Base-by-base conservation (phyloP, 1,284 basidiomycete species). In the Cutaneotrichosporon cutaneum region DNA sequence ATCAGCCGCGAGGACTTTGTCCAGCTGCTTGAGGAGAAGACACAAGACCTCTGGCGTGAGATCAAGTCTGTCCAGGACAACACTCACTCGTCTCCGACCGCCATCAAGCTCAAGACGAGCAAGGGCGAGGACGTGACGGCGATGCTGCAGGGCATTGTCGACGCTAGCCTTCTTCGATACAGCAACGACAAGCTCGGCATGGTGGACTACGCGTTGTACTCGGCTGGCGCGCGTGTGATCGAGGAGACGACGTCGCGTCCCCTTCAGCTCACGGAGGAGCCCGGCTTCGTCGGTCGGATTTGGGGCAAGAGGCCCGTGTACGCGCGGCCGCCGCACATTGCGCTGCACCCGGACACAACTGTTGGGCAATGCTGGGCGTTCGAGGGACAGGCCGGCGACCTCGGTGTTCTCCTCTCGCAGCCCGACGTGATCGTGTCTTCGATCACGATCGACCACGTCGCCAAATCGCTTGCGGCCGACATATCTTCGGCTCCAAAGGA, bases 291-390 rank as follows among this genome's bases (percentile, higher is more conserved):
- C 36, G 65, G 68, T 16, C 61, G 67, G 36, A 54, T 60, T 8
- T 61, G 69, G 42, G 72, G 72, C 2, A 24, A 45, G n/a, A 68
- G 70, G 24, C 82, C 82, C 60, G 85, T 87, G 5, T 82, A 87
- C 53, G 94, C 91, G 18, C 85, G 87, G 11, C 85, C 90, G 1
- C 92, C 95, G 0, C 86, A 92, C 50, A 89, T 86, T 0, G 92
- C 91, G 1, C 81, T 98, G 21, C 88, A 94, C 72, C 89, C 90
- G 61, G 74, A 76, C 62, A 61, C 51, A 13, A 16, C 56, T 14
- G 55, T 59, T 22, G 94, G 95, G 2, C 85, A 88, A 65, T 99
- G 94, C 79, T 99, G 94, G 94, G 90, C 95, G 2, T 92, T 98
- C 79, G 81, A 80, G 3, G 94, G 94, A 0, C 72, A 82, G 7